Evolutionary conservation across 495 filamentous ascomycete genomes (phyloP), one percentile per base, ranked within the genome.

Genomic region (Aspergillus taichungensis): DNA sequence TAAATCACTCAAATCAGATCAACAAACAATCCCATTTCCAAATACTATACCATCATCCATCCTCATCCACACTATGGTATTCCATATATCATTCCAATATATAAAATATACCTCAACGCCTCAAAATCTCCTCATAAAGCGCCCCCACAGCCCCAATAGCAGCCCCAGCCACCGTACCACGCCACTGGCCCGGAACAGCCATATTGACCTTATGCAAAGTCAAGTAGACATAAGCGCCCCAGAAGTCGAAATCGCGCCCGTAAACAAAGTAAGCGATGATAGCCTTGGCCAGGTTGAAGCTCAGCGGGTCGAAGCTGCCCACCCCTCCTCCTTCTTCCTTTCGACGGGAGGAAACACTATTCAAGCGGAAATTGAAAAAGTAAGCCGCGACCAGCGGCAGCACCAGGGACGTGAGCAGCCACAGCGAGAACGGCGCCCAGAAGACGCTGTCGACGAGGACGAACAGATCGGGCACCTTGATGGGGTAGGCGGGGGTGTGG

Each of bases 241-340:
- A 75, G 51, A 86, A 83, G 13, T 73, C 77, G 47, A 80, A 77
- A n/a, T 74, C 75, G 46, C 82, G 76, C 13, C 73, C 77, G 54
- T 90, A 95, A 7, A 94, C 81, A 5, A 88, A 66, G 59, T 84
- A 94, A 7, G 85, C 79, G 34, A 87, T 57, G 46, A 95, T 49
- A 0, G 82, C 89, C 72, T 94, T 94, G 54, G 77, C 79, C 42
- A 95, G 79, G 64, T 88, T 92, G 63, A 91, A 98, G 44, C 80
- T 83, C 48, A 96, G 66, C 13, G 90, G 90, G 59, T 98, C 92
- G 47, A 88, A 79, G 8, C 66, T 73, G 28, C 82, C 73, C 34
- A 76, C 68, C n/a, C 60, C 47, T 39, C 48, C 40, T 6, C 53
- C 47, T 14, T 54, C 56, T 14, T 47, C 56, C 13, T 47, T 48